Base-by-base conservation (phyloP, 2,329 filamentous ascomycete species). In the Aspergillus melleus region DNA sequence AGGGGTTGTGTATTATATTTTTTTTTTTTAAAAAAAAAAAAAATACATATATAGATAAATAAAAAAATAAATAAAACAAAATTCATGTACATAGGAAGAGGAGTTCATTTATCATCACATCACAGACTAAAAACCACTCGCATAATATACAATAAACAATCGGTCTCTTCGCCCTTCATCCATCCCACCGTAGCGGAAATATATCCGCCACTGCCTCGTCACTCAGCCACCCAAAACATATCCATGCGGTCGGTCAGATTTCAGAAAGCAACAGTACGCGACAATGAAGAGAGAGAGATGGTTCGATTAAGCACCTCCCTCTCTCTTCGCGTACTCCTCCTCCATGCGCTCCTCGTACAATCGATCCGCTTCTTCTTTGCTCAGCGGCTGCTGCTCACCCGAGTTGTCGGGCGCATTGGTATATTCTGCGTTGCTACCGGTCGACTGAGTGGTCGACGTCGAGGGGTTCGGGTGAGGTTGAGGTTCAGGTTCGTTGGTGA, bases 321-420 rank as follows among this genome's bases (percentile, higher is more conserved):
- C 78, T 53, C 77, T 66, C 74, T 79, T 78, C 59, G 76, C 76
- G 68, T 79, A 78, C 66, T 81, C 79, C 51, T 79, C 78, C 68
- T 79, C 79, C 68, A 81, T 80, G 14, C 76, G 72, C 66, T 80
- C 78, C 61, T 79, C 73, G 61, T 80, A 81, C 46, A 77, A 60
- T 12, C 73, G 70, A 60, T 80, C 78, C 2, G 75, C 77, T 59
- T 80, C 77, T 52, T 76, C 76, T 63, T 74, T 74, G 57, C 72
- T 79, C 69, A 75, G 56, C n/a, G 66, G 59, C 22, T 19, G 52
- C 16, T 26, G 26, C 8, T 39, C 24, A 12, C 42, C 10, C 30
- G 51, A 12, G 10, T 19, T 12, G 10, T 12, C 14, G 26, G 24
- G 30, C n/a, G 36, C 19, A 11, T 51, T n/a, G 32, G 11, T 19